Base-by-base conservation (phyloP, 2,329 filamentous ascomycete species). In the Aspergillus sp. region DNA sequence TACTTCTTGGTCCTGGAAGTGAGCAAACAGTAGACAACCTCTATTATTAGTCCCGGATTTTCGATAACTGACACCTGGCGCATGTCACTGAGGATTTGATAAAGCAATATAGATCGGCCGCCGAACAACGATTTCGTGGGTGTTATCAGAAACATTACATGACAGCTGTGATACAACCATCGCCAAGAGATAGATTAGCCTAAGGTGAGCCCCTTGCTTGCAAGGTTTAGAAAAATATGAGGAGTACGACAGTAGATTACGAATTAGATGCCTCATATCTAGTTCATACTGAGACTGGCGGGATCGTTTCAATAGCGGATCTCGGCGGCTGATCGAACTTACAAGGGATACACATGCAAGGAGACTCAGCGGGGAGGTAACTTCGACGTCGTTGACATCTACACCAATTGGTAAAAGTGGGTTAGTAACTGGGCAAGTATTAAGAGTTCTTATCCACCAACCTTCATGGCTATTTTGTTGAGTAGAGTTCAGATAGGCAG, bases 321-420 rank as follows among this genome's bases (percentile, higher is more conserved):
- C 43, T 25, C 44, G 35, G 52, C 33, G 7, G 33, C 48, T 15
- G 27, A 35, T 17, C 27, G 11, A 27, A 31, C 35, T 31, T 48
- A 56, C 15, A 40, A 51, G 46, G 53, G 45, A 57, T 44, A 39
- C n/a, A n/a, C 43, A 57, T 60, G 60, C 58, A 60, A 60, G 60
- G 58, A 56, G 58, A 49, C 45, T 62, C 47, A 62, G 48, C 55
- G 21, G 35, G 21, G 35, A 45, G 40, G 21, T 40, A 48, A 21
- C 27, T n/a, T 37, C 12, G 35, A n/a, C 12, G 14, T 15, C 35
- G 27, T 44, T 33, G 52, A 33, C 46, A 15, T 43, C 12, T 25
- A 37, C 35, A n/a, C 12, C 35, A 15, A 14, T 37, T 5, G 15
- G 35, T n/a, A 7, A 14, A 37, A 37, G 35, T n/a, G 15, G 12